Evolutionary conservation across 2,329 filamentous ascomycete genomes (phyloP), one percentile per base, ranked within the genome.

Genomic region (Talaromyces sp.): DNA sequence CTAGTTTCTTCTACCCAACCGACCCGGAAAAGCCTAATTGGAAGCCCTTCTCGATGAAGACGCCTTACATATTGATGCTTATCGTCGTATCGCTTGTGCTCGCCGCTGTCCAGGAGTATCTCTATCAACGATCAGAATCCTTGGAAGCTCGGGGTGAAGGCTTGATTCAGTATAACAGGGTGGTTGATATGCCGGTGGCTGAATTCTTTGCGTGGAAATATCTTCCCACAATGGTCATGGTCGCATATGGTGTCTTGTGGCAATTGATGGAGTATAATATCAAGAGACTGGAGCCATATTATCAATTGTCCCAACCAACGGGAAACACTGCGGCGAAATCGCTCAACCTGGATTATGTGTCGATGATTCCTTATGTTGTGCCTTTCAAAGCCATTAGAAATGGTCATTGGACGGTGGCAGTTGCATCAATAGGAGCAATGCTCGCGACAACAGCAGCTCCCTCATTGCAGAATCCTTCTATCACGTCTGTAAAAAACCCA

Each of bases 221-320:
- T 75, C 77, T 71, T 67, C 78, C 61, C 65, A 79, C 80, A 13
- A 72, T 81, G 55, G 68, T 79, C n/a, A 76, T 80, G 36, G 78
- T 82, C 55, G 73, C 73, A 25, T 82, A 80, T 61, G 79, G 80
- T 53, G 78, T 82, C 13, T 64, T 81, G 13, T 82, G 79, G 77
- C 79, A 81, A 61, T 78, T 81, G 62, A 75, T 78, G 30, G 80
- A 82, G 62, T 82, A 78, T 56, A 79, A 82, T 44, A 78, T 81
- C 54, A 80, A 81, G 64, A 76, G 80, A n/a, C 66, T 82, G 32
- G 80, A 82, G 62, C 79, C 80, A 5, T 82, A 77, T 62, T 82
- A 81, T 62, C 80, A 75, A 59, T 65, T 75, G 9, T 75, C 73
- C 4, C 71, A 70, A 59, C 69, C 68, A 15, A 66, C 65, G 15